Base-by-base conservation (phyloP, 2,329 filamentous ascomycete species). In the Hymenoscyphus salicellus region DNA sequence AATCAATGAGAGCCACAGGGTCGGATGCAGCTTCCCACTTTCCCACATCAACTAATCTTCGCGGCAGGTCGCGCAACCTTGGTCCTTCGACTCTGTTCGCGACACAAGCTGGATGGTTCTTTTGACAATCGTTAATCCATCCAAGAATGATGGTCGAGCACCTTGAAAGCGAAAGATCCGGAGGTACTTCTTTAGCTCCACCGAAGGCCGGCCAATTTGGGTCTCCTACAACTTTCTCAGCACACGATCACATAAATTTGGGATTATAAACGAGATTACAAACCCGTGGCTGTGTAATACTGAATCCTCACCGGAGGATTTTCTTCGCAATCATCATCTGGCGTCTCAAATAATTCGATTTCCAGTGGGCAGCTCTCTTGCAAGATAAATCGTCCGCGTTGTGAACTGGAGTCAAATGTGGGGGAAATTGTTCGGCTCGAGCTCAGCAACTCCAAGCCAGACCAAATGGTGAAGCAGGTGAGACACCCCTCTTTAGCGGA, bases 231-330 rank as follows among this genome's bases (percentile, higher is more conserved):
- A n/a, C 5, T 43, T 20, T 43, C 17, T 43, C 41, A 20, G 41
- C 2, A 43, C 17, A n/a, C 16, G 41, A 43, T 43, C 41, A 5
- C n/a, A 20, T 43, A 16, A 43, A n/a, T 17, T 43, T 2, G 41
- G 3, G 7, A 2, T 43, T 20, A 55, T 8, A 26, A 55, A 55
- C 28, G 23, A 26, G 23, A 26, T 55, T 14, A 55, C 49, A 26
- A 55, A 55, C 49, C 49, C 20, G 23, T 28, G 8, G 49, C 49
- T 14, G 49, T 55, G 49, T 55, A 55, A 55, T 55, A 55, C 49
- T 55, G 49, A 30, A 55, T 55, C 28, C 49, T 26, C 49, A 30
- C 49, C 8, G 23, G 28, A 30, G 49, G 20, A 30, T 26, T 17
- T 30, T 16, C 14, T 55, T 55, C 49, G 49, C 28, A 26, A 55